Evolutionary conservation across 1,284 basidiomycete species (phyloP).

Genomic region (Cutaneotrichosporon curvatum): DNA sequence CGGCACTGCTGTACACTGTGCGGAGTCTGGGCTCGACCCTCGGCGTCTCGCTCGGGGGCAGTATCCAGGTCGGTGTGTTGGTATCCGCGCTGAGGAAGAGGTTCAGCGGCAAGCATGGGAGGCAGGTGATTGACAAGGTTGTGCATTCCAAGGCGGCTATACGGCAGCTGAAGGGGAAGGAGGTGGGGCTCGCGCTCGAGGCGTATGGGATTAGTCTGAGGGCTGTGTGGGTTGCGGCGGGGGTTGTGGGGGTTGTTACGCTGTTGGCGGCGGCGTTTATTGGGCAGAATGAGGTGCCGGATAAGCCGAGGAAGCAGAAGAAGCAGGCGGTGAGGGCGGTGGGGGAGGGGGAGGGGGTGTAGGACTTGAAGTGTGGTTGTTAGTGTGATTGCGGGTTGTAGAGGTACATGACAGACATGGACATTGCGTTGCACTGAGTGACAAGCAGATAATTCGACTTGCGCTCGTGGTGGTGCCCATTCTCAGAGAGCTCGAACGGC

Average conservation of each 20-base stretch:
- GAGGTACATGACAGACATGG: no score
- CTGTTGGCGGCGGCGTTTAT: conserved; percentile 22
- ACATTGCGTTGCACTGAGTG: no score
- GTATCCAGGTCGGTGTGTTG: conserved; percentile 38
- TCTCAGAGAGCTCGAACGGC: no score
- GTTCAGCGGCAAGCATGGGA: conserved; percentile 13
- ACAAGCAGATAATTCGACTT: no score
- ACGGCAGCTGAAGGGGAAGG: conserved; percentile 18
- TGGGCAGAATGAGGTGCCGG: conserved; percentile 15
- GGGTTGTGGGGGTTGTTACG: conserved; percentile 26
- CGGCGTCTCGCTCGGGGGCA: conserved; percentile 39
- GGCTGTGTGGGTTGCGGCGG: conserved; percentile 24
- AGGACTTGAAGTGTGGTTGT: neutral
- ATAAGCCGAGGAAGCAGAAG: neutral
- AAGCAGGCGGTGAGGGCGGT: neutral
- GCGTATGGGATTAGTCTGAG: conserved; percentile 36
- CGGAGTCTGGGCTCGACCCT: conserved; percentile 42
- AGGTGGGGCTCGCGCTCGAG: conserved; percentile 26
- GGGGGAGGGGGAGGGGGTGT: neutral
- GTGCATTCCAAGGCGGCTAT: conserved; percentile 44
- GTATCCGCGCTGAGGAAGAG: conserved; percentile 17
- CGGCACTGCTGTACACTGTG: conserved; percentile 42
- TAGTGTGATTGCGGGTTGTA: no score
- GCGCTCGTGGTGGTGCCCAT: no score
- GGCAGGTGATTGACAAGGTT: conserved; percentile 30